A percentile compares a stretch with the other conserved stretches of the same genome.
These are phyloP conservation scores for Helminthosporium solani DNA, from an alignment of 2,329 filamentous ascomycete genomes.

Conservation along the genomic window DNA sequence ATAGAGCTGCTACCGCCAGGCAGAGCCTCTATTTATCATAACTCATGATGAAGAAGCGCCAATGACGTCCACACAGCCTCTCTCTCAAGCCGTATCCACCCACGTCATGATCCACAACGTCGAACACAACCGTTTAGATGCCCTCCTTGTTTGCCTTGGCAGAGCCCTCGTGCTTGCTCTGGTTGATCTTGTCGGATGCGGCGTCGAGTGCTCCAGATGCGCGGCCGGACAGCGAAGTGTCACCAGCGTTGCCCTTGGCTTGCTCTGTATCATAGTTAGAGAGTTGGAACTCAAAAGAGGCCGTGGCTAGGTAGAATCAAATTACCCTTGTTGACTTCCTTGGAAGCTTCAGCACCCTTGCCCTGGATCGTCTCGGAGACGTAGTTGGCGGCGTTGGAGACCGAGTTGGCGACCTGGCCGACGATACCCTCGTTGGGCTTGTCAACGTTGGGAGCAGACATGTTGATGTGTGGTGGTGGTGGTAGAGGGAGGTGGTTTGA, in stretches of 20 bases:
- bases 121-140: constrained; percentile 18
- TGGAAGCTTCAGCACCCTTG: constrained; percentile 57
- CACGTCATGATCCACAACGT: neutral
- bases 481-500: constrained; percentile 13
- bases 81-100: neutral
- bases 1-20: neutral
- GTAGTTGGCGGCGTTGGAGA: constrained; percentile 65
- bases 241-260: constrained; percentile 59
- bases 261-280: constrained; percentile 19
- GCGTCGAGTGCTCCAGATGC: constrained; percentile 55
- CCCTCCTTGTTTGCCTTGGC: constrained; percentile 53
- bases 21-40: constrained; percentile 1
- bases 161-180: constrained; percentile 53
- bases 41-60: neutral
- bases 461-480: constrained; percentile 29
- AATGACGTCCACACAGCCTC: neutral
- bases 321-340: constrained; percentile 67
- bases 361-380: constrained; percentile 65
- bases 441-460: constrained; percentile 49
- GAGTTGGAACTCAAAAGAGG: neutral
- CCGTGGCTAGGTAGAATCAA: neutral
- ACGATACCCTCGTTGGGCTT: constrained; percentile 48
- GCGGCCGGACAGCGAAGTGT: constrained; percentile 49
- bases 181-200: constrained; percentile 54
- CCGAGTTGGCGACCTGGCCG: constrained; percentile 43